phyloP scores from a whole-genome alignment of 2,329 filamentous ascomycete species.

The Penicillium janthinellum region DNA sequence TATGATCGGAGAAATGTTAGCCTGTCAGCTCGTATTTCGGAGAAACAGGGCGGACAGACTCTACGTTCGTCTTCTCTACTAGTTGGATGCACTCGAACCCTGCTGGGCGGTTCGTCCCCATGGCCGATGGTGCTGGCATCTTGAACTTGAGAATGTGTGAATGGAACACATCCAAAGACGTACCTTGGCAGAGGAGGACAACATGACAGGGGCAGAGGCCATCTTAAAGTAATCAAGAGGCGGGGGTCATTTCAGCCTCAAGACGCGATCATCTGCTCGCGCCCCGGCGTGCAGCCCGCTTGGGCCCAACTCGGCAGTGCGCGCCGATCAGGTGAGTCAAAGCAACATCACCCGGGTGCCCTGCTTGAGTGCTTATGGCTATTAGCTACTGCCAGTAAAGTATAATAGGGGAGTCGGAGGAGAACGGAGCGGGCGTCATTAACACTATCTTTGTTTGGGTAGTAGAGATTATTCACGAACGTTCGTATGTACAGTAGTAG shows the following conservation, averaged over 20 bases:
- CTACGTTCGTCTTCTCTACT: conserved; percentile 24
- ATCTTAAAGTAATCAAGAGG: conserved; percentile 8
- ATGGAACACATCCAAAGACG: background rate
- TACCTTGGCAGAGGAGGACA: background rate
- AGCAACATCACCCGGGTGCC: conserved; percentile 4
- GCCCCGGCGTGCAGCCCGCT: conserved; percentile 12
- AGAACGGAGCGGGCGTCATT: background rate
- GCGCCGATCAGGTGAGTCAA: conserved; percentile 23
- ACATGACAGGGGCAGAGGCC: background rate
- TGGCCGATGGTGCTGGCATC: conserved; percentile 15
- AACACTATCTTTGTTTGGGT: background rate
- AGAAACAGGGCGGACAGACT: conserved; percentile 27
- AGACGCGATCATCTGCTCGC: conserved; percentile 24
- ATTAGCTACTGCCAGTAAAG: no score
- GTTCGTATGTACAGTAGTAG: conserved; percentile 13
- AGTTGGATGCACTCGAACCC: conserved; percentile 21
- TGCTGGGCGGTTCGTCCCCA: conserved; percentile 9
- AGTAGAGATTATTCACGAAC: conserved; percentile 5
- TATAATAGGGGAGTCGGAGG: background rate
- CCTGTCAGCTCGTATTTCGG: background rate
- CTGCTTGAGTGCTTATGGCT: background rate
- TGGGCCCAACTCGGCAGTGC: conserved; percentile 15
- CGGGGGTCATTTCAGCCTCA: conserved; percentile 24
- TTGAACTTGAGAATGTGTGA: background rate
- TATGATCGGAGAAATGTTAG: conserved; percentile 12